These are phyloP conservation scores for Scheffersomyces coipomensis DNA, from an alignment of 805 yeast species.

Conservation along the genomic window DNA sequence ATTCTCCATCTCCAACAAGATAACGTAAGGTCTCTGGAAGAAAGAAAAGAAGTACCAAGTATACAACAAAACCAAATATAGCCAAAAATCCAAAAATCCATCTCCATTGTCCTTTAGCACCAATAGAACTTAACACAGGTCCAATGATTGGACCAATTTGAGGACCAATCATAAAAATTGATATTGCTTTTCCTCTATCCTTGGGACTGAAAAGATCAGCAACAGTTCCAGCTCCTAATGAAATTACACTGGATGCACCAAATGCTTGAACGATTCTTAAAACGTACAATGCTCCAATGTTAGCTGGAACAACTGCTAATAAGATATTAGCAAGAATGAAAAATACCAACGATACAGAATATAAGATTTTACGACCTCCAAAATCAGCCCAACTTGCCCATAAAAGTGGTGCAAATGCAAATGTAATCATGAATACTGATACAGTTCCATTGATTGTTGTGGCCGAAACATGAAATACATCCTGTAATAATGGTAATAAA, in stretches of 20 bases:
- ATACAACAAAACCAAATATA: constrained; percentile 22
- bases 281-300: constrained; percentile 26
- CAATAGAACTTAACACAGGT: constrained; percentile 28
- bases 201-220: constrained; percentile 31
- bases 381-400: constrained; percentile 58
- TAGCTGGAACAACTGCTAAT: constrained; percentile 27
- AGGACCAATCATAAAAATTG: constrained; percentile 38
- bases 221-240: constrained; percentile 37
- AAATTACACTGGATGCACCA: constrained; percentile 35
- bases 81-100: constrained; percentile 34
- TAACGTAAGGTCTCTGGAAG: constrained; percentile 41
- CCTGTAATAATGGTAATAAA: constrained; percentile 44
- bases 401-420: constrained; percentile 53
- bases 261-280: constrained; percentile 34
- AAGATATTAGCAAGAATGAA: constrained; percentile 27
- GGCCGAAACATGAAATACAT: constrained; percentile 37
- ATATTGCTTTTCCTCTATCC: constrained; percentile 28
- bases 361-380: constrained; percentile 43
- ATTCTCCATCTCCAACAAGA: constrained; percentile 36
- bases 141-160: constrained; percentile 40
- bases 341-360: constrained; percentile 22
- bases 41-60: constrained; percentile 20
- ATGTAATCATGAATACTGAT: constrained; percentile 55
- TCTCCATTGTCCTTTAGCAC: constrained; percentile 28
- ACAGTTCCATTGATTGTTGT: constrained; percentile 54